Percentiles rank a stretch among this genome's conserved stretches.
Conservation (phyloP, 2,329 filamentous ascomycete genomes). For the Xylaria sp. region DNA sequence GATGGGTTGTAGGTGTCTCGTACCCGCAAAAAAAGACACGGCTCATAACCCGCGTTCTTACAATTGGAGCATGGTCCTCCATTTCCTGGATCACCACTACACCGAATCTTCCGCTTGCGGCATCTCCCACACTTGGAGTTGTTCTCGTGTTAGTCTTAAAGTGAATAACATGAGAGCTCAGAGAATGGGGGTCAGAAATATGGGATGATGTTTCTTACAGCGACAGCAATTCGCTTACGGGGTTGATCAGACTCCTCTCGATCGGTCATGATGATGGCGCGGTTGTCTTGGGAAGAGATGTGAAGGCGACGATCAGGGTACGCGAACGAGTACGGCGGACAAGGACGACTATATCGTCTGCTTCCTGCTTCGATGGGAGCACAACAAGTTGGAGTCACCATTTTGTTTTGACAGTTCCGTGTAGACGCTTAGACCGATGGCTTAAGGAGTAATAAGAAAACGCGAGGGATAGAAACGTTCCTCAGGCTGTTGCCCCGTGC, state of each 20-base stretch:
- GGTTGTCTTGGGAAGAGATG: constrained; percentile 52
- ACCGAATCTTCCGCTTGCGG: constrained; percentile 93
- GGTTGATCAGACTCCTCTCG: constrained; percentile 59
- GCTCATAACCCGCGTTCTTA: constrained; percentile 74
- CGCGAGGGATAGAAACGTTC: constrained; percentile 31
- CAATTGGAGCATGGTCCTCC: constrained; percentile 87
- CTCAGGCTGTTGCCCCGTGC: constrained; percentile 42
- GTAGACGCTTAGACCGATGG: constrained; percentile 38
- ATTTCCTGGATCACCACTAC: constrained; percentile 84
- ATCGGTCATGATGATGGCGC: constrained; percentile 56
- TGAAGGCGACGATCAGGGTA: constrained; percentile 54
- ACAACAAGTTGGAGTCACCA: constrained; percentile 58
- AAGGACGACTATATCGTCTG: constrained; percentile 56
- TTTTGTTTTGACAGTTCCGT: constrained; percentile 46
- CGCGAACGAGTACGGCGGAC: constrained; percentile 53
- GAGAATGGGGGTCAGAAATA: constrained; percentile 17
- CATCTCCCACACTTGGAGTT: constrained; percentile 81
- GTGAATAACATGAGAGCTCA: not conserved
- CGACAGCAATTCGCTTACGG: constrained; percentile 69
- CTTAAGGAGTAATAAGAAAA: constrained; percentile 34
- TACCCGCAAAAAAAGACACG: constrained; percentile 86
- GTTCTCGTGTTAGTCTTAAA: constrained; percentile 38
- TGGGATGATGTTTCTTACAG: constrained; percentile 57
- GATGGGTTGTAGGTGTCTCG: constrained; percentile 17
- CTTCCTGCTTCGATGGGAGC: constrained; percentile 49